These are phyloP conservation scores for Liriodendron chinense DNA, from an alignment of 164 flowering plant species.

Conservation along the genomic window DNA sequence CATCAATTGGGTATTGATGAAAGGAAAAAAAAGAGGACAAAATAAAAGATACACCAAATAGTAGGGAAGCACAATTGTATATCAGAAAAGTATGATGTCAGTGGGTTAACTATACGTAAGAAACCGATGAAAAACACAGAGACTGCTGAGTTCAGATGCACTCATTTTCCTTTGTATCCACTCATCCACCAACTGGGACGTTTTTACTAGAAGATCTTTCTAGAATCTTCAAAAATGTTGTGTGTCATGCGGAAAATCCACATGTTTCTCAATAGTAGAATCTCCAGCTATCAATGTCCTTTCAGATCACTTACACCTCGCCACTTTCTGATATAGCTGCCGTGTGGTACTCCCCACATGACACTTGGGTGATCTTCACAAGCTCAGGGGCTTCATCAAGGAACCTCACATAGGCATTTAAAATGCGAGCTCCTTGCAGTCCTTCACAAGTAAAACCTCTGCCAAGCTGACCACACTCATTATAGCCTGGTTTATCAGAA, in stretches of 20 bases:
- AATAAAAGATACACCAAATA: too few relatives aligned
- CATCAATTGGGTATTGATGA: too few relatives aligned
- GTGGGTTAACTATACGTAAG: neutral
- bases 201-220: slow-evolving; percentile 25
- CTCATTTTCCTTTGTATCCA: slow-evolving; percentile 22
- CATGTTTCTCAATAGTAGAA: slow-evolving; percentile 27
- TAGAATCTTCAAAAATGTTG: slow-evolving; percentile 16
- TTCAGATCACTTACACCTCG: slow-evolving; percentile 88
- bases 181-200: slow-evolving; percentile 22
- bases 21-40: too few relatives aligned
- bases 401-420: slow-evolving; percentile 72
- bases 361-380: slow-evolving; percentile 86
- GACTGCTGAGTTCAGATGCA: slow-evolving; percentile 29
- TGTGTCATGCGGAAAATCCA: slow-evolving; percentile 51
- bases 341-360: slow-evolving; percentile 99
- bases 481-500: slow-evolving; percentile 83
- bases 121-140: slow-evolving; percentile 14
- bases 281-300: slow-evolving; percentile 37
- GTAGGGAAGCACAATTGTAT: too few relatives aligned
- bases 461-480: slow-evolving; percentile 99
- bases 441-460: slow-evolving; percentile 98
- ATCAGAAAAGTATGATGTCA: neutral
- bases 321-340: slow-evolving; percentile 92
- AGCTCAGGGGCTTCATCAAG: slow-evolving; percentile 97
- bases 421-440: slow-evolving; percentile 78